Base-by-base conservation (phyloP, 2,329 filamentous ascomycete species). In the Fusarium tanahbumbuense region DNA sequence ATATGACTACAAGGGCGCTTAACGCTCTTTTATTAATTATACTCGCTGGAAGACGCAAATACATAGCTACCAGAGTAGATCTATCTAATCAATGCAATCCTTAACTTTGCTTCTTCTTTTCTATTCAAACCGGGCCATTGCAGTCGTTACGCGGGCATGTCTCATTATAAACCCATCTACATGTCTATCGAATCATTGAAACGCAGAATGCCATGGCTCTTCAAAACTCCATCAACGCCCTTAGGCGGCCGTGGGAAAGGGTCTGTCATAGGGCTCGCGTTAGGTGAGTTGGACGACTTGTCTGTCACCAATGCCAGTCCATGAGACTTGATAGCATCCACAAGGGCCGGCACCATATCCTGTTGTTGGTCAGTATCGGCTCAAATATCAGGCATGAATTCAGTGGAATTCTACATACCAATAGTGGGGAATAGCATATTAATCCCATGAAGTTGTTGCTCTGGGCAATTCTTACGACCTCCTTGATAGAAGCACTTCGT, bases 381-480 rank as follows among this genome's bases (percentile, higher is more conserved):
- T 10, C 34, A 27, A 13, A 22, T 13, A 30, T 28, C 13, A 15
- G n/a, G 12, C 23, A 13, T 9, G 15, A 30, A 34, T 5, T 10
- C 9, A 6, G 1, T 18, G 1, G 18, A 15, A 41, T 22, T 6
- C 12, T 32, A 86, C 91, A 76, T 86, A 97, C 93, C 83, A 99
- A 81, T 69, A 99, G 85, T 72, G 92, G 88, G 32, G 93, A 95
- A 73, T 91, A 94, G 81, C 94, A 98, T 64, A 98, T 93, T 76
- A 99, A 80, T 5, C 96, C 96, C 96, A 99, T 99, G 72, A 99
- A 93, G 78, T 99, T 99, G 79, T 99, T 99, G 78, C 91, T 93
- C 80, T 97, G 92, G 23, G 95, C 94, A 76, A 97, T 93, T 69
- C 94, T 88, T 16, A 98, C 96, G 7, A 93, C 93, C 79, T 99